Evolutionary conservation across 1,284 basidiomycete genomes (phyloP).

Genomic region (Ganoderma boninense): DNA sequence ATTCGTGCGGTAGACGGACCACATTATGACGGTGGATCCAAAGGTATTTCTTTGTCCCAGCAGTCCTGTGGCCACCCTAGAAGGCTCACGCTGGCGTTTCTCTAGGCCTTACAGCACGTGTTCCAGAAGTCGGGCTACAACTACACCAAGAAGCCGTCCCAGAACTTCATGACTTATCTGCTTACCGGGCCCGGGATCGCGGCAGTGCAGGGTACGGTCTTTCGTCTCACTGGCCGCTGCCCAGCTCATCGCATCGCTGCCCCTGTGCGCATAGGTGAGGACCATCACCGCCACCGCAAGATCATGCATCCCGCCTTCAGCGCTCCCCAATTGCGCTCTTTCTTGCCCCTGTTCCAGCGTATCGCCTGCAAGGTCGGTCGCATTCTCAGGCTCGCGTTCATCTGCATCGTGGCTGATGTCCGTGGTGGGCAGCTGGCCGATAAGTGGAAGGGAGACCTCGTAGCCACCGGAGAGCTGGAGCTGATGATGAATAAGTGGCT

Average conservation of each 20-base stretch:
- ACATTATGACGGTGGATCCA: conserved; percentile 24
- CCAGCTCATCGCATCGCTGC: no score
- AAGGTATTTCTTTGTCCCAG: conserved; percentile 12
- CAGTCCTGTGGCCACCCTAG: no score
- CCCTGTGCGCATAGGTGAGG: conserved; percentile 21
- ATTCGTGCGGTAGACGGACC: conserved; percentile 11
- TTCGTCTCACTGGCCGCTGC: no score
- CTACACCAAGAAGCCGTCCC: conserved; percentile 31
- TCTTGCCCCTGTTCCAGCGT: conserved; percentile 34
- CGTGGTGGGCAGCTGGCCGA: conserved; percentile 22
- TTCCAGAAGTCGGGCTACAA: conserved; percentile 37
- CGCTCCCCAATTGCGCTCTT: conserved; percentile 30
- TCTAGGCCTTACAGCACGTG: conserved; percentile 38
- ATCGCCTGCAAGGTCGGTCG: conserved; percentile 25
- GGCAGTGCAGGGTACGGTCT: conserved; percentile 25
- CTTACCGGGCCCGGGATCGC: conserved; percentile 32
- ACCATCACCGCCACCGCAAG: conserved; percentile 40
- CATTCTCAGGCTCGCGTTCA: neutral
- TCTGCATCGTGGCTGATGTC: neutral
- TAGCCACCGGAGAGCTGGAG: conserved; percentile 11
- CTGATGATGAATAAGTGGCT: conserved; percentile 35
- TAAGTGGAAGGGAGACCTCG: conserved; percentile 28
- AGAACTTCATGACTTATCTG: conserved; percentile 18
- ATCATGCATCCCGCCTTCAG: conserved; percentile 42
- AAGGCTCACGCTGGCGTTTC: no score